Evolutionary conservation across 352 stramenopile species (phyloP).

Genomic region (Peronospora farinosa): DNA sequence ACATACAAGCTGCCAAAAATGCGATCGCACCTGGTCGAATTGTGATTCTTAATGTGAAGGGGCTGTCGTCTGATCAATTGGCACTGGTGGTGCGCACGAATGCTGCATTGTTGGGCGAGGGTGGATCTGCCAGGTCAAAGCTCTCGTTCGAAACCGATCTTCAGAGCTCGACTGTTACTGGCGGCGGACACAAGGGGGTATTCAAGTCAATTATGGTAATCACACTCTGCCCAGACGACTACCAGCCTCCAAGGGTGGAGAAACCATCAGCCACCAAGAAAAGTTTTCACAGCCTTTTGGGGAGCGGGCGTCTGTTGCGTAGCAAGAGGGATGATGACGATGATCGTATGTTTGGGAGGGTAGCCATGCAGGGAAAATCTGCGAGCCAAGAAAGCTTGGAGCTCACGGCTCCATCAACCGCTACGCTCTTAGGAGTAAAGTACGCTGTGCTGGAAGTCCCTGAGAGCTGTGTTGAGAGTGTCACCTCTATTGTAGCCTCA

Average conservation of each 20-base stretch:
- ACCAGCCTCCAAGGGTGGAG: conserved; percentile 42
- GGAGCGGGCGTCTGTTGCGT: conserved; percentile 38
- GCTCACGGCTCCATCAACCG: conserved; percentile 48
- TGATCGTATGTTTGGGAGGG: conserved; percentile 37
- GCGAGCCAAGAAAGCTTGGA: conserved; percentile 35
- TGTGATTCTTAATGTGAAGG: conserved; percentile 60
- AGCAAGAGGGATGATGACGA: conserved; percentile 51
- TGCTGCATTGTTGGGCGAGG: conserved; percentile 19
- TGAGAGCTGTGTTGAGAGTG: conserved; percentile 68
- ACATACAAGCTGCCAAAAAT: conserved; percentile 50
- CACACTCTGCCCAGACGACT: conserved; percentile 60
- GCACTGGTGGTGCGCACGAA: conserved; percentile 60
- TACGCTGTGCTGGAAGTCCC: conserved; percentile 72
- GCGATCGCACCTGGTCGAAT: conserved; percentile 59
- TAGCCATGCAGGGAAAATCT: conserved; percentile 27
- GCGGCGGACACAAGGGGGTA: conserved; percentile 27
- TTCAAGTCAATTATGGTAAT: conserved; percentile 75
- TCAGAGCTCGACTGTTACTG: conserved; percentile 12
- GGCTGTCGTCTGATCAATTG: conserved; percentile 48
- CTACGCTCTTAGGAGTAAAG: conserved; percentile 50
- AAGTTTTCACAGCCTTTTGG: conserved; percentile 12
- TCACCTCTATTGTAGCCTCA: conserved; percentile 40
- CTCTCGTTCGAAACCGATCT: conserved; percentile 39
- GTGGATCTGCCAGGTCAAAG: conserved; percentile 31
- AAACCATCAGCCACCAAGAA: conserved; percentile 14